These are phyloP conservation scores for Lactifluus echinatus DNA, from an alignment of 768 basidiomycete genomes.

Conservation along the genomic window DNA sequence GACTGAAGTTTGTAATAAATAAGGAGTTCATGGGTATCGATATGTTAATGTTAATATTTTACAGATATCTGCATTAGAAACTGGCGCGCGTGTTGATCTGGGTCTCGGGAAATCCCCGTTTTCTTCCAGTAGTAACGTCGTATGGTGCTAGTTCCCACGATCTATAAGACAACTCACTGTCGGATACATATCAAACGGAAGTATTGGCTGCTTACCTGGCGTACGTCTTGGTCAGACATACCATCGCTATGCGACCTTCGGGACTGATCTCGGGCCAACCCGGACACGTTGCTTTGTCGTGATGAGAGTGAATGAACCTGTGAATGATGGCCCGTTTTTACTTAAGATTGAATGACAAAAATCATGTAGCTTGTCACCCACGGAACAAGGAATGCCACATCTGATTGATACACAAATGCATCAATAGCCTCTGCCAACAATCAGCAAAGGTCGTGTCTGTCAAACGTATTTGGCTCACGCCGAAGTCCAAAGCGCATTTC, in stretches of 20 bases:
- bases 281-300: conserved; percentile 3
- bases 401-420: neutral
- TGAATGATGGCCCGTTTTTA: neutral
- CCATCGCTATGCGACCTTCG: neutral
- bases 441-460: neutral
- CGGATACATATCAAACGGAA: neutral
- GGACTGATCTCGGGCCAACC: conserved; percentile 2
- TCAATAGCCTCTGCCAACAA: neutral
- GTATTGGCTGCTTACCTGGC: conserved; percentile 3
- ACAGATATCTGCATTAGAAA: neutral
- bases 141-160: conserved; percentile 16
- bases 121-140: conserved; percentile 6
- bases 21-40: neutral
- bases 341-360: neutral
- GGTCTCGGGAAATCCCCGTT: neutral
- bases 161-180: neutral
- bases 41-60: neutral
- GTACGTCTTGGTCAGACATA: conserved; percentile 10
- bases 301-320: conserved; percentile 17
- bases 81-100: neutral
- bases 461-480: neutral
- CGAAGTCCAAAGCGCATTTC: conserved; percentile 5
- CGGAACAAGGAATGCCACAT: conserved; percentile 12
- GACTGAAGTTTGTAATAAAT: too few species aligned
- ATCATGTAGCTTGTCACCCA: neutral